Evolutionary conservation across 2,329 filamentous ascomycete species (phyloP).

Genomic region (Claviceps capensis): DNA sequence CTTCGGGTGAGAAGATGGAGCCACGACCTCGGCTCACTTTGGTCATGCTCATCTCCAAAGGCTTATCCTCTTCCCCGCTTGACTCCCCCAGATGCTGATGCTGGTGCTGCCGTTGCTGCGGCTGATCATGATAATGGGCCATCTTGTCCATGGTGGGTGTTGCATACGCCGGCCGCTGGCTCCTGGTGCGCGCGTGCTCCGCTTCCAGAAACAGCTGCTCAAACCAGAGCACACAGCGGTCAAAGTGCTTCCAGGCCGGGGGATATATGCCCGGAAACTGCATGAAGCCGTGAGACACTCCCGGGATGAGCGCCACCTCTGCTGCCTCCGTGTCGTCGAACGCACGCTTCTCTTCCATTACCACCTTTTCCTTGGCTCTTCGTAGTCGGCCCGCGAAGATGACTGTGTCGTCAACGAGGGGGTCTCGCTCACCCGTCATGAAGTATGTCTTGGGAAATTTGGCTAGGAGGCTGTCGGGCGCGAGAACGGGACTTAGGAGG

Average conservation of each 20-base stretch:
- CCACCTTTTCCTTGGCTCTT: constrained; percentile 52
- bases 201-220: constrained; percentile 54
- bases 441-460: constrained; percentile 93
- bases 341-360: constrained; percentile 7
- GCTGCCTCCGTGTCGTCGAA: constrained; percentile 30
- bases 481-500: constrained; percentile 76
- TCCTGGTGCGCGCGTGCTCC: constrained; percentile 23
- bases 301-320: constrained; percentile 74
- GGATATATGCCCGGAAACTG: constrained; percentile 84
- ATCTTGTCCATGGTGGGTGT: not conserved
- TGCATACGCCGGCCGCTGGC: constrained; percentile 3
- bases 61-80: constrained; percentile 66
- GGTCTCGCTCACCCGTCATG: constrained; percentile 87
- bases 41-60: constrained; percentile 67
- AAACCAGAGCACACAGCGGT: constrained; percentile 69
- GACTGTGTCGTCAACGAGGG: constrained; percentile 89
- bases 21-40: constrained; percentile 25
- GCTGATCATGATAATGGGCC: constrained; percentile 7
- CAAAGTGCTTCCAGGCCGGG: constrained; percentile 79
- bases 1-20: constrained; percentile 13
- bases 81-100: constrained; percentile 35
- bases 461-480: constrained; percentile 69
- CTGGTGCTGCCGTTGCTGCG: constrained; percentile 13
- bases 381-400: constrained; percentile 87
- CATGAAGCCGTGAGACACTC: constrained; percentile 85